Conservation (phyloP, 345 rosid genomes). For the Syzygium oleosum region DNA sequence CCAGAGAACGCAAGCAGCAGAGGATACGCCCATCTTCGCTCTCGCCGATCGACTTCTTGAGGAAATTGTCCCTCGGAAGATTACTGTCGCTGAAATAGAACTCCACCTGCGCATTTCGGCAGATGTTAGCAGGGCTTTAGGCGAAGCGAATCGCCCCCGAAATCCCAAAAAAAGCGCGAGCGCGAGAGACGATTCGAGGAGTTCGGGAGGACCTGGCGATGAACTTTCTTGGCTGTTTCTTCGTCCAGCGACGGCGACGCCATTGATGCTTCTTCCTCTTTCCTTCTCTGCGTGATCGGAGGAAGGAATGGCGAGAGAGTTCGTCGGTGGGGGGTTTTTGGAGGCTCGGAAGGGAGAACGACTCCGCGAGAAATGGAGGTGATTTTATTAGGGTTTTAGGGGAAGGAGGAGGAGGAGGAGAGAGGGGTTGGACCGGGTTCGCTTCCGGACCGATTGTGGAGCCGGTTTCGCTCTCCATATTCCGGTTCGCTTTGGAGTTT, state of each 20-base stretch:
- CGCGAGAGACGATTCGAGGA: background rate
- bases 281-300: background rate
- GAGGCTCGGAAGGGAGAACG: background rate
- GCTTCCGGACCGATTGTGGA: background rate
- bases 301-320: background rate
- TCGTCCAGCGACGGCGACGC: constrained; percentile 52
- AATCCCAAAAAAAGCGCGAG: background rate
- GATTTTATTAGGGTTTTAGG: background rate
- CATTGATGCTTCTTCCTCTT: constrained; percentile 19
- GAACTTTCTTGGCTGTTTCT: constrained; percentile 53
- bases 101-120: constrained; percentile 48
- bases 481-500: background rate
- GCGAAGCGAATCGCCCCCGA: background rate
- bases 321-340: background rate
- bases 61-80: constrained; percentile 71
- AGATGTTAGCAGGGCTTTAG: background rate
- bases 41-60: constrained; percentile 49
- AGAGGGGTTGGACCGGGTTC: background rate
- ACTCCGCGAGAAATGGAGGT: background rate
- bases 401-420: background rate
- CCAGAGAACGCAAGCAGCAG: background rate
- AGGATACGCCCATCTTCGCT: constrained; percentile 83
- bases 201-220: constrained; percentile 36
- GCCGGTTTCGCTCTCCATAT: background rate
- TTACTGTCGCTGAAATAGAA: constrained; percentile 96